Evolutionary conservation across 805 yeast species (phyloP), one percentile per base, ranked within the genome.

Genomic region (Isabelozyma pseudorhagii): DNA sequence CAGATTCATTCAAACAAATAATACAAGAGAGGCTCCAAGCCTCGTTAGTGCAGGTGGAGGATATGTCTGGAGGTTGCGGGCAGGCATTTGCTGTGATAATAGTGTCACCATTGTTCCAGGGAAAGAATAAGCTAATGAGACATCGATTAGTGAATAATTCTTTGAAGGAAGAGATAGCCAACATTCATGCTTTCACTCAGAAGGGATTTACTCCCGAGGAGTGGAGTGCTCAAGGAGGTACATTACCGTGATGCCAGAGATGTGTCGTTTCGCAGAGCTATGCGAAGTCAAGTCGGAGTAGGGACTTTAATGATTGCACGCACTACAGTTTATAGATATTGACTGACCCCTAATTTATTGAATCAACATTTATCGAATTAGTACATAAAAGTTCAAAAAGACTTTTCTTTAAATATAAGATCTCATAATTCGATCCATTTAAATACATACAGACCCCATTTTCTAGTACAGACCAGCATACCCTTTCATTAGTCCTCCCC

Each of bases 71-170:
- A 13, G 99, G 99, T 1, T 94, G 99, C 69, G 99, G 99, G 5
- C 97, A 93, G 67, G 97, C 98, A 2, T 93, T 92, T 68, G 97
- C 96, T 38, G 97, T 91, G 34, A 80, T 89, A 6, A 92, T 96
- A 27, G 97, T 94, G 8, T 68, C 84, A 5, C 77, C 82, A 42
- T 62, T 74, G 18, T 94, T 96, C 66, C 67, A 76, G 51, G 94
- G 94, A 21, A 89, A 90, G 70, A 90, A 89, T 69, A 88, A 87
- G 64, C 74, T 94, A 45, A 81, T 84, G 74, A 80, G 99, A 62
- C 96, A 93, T 59, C 76, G 98, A 56, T 60, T 91, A 56, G 97
- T 96, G 44, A 94, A 94, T 67, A 73, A 65, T 31, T 83, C 87
- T 1, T 75, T 94, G 53, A 85, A 85, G 58, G 89, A 86, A n/a